These are phyloP conservation scores for Leucocoprinus leucothites DNA, from an alignment of 768 basidiomycete species.

Conservation along the genomic window DNA sequence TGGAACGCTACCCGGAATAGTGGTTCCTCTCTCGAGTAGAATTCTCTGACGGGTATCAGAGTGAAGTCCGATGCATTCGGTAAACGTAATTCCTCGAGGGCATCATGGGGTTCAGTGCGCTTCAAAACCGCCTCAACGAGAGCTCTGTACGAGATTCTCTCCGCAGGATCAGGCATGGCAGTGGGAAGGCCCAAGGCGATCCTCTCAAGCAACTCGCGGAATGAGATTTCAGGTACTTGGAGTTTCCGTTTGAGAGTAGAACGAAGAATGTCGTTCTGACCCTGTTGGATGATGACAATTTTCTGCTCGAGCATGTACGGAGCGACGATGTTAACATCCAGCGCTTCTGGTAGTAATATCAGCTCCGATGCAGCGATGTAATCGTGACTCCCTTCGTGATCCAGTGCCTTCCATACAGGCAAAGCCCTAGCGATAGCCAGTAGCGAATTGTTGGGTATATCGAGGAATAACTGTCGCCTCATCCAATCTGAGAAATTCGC, in stretches of 20 bases:
- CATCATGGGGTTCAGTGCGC: neutral
- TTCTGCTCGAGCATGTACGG: neutral
- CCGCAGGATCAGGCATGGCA: neutral
- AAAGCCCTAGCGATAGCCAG: neutral
- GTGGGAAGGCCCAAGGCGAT: neutral
- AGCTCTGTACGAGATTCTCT: neutral
- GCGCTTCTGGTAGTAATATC: neutral
- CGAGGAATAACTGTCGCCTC: neutral
- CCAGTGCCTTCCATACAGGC: slow-evolving; percentile 29
- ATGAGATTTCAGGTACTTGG: neutral
- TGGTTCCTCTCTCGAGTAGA: slow-evolving; percentile 1
- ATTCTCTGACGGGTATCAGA: neutral
- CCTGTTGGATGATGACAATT: neutral
- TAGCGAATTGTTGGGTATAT: neutral
- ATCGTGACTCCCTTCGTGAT: neutral
- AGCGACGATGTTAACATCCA: slow-evolving; percentile 1
- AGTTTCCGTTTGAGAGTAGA: neutral
- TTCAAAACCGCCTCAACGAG: slow-evolving; percentile 1
- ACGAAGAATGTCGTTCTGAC: neutral
- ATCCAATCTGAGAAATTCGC: neutral
- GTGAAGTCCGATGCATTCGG: slow-evolving; percentile 2
- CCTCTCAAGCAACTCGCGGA: neutral
- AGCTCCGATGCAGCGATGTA: slow-evolving; percentile 4
- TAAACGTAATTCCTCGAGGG: neutral
- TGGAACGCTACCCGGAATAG: neutral